Evolutionary conservation across 2,329 filamentous ascomycete species (phyloP).

Genomic region (Aspergillus spinulosporus): DNA sequence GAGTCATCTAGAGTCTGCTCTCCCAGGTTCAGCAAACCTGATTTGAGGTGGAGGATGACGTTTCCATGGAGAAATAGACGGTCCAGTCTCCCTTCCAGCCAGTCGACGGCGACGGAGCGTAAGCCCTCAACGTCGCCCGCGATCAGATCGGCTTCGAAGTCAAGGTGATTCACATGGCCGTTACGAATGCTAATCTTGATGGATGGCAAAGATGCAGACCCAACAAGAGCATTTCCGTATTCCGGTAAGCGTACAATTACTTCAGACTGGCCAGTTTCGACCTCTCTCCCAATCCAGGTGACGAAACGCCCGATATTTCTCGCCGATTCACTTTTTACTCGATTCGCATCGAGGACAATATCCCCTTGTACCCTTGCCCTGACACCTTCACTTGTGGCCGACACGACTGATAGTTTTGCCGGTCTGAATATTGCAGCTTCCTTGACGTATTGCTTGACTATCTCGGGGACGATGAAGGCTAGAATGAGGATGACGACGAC

Average conservation of each 20-base stretch:
- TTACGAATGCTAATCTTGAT: slow-evolving; percentile 76
- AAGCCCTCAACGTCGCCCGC: slow-evolving; percentile 77
- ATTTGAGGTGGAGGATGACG: slow-evolving; percentile 71
- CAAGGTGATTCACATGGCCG: slow-evolving; percentile 72
- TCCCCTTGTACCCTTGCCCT: slow-evolving; percentile 77
- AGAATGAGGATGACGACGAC: slow-evolving; percentile 70
- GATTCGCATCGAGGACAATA: slow-evolving; percentile 75
- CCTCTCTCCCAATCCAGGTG: slow-evolving; percentile 75
- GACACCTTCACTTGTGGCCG: slow-evolving; percentile 76
- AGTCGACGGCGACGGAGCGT: slow-evolving; percentile 80
- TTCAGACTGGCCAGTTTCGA: slow-evolving; percentile 71
- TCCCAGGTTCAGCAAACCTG: slow-evolving; percentile 77
- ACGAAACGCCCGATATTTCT: slow-evolving; percentile 73
- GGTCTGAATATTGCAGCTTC: slow-evolving; percentile 79
- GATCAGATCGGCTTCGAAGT: slow-evolving; percentile 73
- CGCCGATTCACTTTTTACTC: slow-evolving; percentile 69
- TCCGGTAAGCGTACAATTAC: slow-evolving; percentile 80
- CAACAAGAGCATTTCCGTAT: slow-evolving; percentile 74
- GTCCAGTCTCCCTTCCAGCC: slow-evolving; percentile 75
- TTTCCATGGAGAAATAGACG: slow-evolving; percentile 71
- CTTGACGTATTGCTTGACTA: slow-evolving; percentile 82
- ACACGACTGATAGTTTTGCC: slow-evolving; percentile 79
- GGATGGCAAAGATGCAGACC: slow-evolving; percentile 74
- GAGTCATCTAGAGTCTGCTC: slow-evolving; percentile 73
- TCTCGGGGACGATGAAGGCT: slow-evolving; percentile 77